Evolutionary conservation across 148 eudicot species (phyloP).

Genomic region (Rhododendron ferrugineum): DNA sequence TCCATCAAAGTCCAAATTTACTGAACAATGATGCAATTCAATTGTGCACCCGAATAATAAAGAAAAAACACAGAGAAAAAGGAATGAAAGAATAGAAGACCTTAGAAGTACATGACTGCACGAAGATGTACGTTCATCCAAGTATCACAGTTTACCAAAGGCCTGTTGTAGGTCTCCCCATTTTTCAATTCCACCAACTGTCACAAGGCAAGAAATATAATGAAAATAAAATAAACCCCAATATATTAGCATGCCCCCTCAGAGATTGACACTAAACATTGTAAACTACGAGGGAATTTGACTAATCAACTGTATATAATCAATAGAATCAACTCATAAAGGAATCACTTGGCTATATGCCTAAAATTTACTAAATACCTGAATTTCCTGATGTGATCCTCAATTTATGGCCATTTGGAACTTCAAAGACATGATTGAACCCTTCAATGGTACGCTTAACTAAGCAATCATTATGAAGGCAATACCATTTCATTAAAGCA

Average conservation of each 20-base stretch:
- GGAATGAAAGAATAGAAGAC: conserved; percentile 21
- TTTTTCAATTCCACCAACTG: no score
- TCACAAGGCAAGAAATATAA: background rate
- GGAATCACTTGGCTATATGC: no score
- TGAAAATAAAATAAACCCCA: background rate
- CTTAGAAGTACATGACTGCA: conserved; percentile 95
- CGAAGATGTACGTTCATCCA: conserved; percentile 57
- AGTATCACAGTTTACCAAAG: conserved; percentile 60
- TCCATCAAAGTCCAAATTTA: no score
- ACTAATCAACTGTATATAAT: background rate
- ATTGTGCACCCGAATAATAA: no score
- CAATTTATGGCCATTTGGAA: no score
- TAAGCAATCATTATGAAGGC: no score
- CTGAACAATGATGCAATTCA: no score
- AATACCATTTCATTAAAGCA: conserved; percentile 6
- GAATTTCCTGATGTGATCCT: no score
- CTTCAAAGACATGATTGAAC: no score
- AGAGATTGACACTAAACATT: background rate
- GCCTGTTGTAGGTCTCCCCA: conserved; percentile 92
- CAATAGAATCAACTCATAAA: no score
- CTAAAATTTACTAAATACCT: no score
- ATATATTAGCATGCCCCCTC: background rate
- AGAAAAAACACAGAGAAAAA: background rate
- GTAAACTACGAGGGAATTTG: background rate
- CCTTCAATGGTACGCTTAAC: no score